phyloP scores from a whole-genome alignment of 2,329 filamentous ascomycete genomes.

The Colletotrichum higginsianum region DNA sequence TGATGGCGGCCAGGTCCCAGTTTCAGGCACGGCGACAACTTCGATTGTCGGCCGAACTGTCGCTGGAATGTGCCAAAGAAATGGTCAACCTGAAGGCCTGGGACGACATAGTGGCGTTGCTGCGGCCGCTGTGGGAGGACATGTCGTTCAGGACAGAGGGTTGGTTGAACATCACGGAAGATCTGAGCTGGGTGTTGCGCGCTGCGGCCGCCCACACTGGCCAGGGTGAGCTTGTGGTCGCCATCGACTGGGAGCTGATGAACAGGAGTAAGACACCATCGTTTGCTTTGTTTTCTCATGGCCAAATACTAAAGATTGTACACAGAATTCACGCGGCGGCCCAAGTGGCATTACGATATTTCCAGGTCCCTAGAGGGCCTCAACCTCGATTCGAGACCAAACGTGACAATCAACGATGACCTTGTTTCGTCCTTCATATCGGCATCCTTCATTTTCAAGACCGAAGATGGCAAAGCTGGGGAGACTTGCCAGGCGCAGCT shows the following conservation, averaged over 20 bases:
- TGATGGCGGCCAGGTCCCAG: slow-evolving; percentile 66
- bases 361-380: slow-evolving; percentile 69
- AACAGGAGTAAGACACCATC: slow-evolving; percentile 64
- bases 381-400: slow-evolving; percentile 59
- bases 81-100: slow-evolving; percentile 65
- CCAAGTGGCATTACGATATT: slow-evolving; percentile 75
- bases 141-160: slow-evolving; percentile 70
- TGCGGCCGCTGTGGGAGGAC: slow-evolving; percentile 72
- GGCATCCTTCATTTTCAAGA: slow-evolving; percentile 71
- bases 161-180: slow-evolving; percentile 73
- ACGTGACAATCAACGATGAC: slow-evolving; percentile 66
- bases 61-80: slow-evolving; percentile 71
- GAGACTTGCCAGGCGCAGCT: slow-evolving; percentile 72
- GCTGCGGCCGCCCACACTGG: slow-evolving; percentile 67
- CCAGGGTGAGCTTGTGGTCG: slow-evolving; percentile 69
- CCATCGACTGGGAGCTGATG: slow-evolving; percentile 77
- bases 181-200: slow-evolving; percentile 73
- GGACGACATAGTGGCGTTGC: slow-evolving; percentile 67
- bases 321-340: slow-evolving; percentile 65
- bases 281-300: neutral
- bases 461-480: slow-evolving; percentile 73
- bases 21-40: slow-evolving; percentile 69
- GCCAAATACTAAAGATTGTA: slow-evolving; percentile 43
- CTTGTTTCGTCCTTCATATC: slow-evolving; percentile 68
- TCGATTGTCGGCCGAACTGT: slow-evolving; percentile 69